phyloP scores from a whole-genome alignment of 768 basidiomycete species.

The Pseudohyphozyma bogoriensis region DNA sequence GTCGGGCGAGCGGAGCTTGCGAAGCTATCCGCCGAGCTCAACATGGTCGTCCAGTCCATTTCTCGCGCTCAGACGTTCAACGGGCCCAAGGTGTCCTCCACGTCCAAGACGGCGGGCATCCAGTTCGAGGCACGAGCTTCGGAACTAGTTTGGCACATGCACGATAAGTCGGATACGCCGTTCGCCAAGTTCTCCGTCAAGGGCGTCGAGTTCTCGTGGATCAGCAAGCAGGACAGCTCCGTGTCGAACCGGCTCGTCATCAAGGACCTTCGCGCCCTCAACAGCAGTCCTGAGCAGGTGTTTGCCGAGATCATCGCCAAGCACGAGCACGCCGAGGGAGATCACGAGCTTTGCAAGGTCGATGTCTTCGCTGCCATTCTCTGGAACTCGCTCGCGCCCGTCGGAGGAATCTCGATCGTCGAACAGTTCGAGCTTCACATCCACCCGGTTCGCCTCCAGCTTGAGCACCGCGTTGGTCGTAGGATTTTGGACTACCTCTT shows the following conservation, averaged over 20 bases:
- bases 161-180: slow-evolving; percentile 54
- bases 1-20: slow-evolving; percentile 9
- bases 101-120: slow-evolving; percentile 44
- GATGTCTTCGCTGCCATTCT: slow-evolving; percentile 64
- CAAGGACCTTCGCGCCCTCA: slow-evolving; percentile 70
- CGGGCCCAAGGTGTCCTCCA: slow-evolving; percentile 37
- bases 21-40: slow-evolving; percentile 64
- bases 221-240: slow-evolving; percentile 77
- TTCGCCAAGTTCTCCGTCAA: slow-evolving; percentile 77
- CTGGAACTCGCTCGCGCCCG: slow-evolving; percentile 77
- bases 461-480: slow-evolving; percentile 71
- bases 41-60: slow-evolving; percentile 75
- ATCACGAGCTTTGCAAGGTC: slow-evolving; percentile 57
- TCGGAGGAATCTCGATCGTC: slow-evolving; percentile 85
- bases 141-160: slow-evolving; percentile 86
- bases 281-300: slow-evolving; percentile 66
- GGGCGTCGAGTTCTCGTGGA: slow-evolving; percentile 67
- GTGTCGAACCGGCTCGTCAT: slow-evolving; percentile 66
- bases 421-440: slow-evolving; percentile 68
- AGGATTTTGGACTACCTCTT: slow-evolving; percentile 83
- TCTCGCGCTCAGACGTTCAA: slow-evolving; percentile 60
- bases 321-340: slow-evolving; percentile 36
- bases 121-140: slow-evolving; percentile 69
- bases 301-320: slow-evolving; percentile 85
- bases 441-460: slow-evolving; percentile 74